Evolutionary conservation across 164 flowering plant genomes (phyloP).

Genomic region (Cinnamomum chago): DNA sequence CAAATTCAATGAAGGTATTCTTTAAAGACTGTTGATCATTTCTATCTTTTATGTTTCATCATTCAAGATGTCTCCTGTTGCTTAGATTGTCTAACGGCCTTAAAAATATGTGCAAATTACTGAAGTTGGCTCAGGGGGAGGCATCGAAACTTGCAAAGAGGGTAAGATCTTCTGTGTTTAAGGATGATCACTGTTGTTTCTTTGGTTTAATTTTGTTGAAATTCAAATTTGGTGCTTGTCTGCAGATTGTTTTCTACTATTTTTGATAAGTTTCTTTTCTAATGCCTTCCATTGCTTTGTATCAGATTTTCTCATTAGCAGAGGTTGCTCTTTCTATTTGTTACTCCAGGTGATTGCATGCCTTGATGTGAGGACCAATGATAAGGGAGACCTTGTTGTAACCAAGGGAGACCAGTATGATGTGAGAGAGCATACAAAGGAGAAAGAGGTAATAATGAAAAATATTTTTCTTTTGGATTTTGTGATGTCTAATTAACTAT

Average conservation of each 20-base stretch:
- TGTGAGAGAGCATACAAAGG: constrained; percentile 86
- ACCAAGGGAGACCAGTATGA: constrained; percentile 98
- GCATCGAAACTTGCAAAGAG: constrained; percentile 89
- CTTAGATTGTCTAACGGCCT: constrained; percentile 24
- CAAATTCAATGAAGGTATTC: constrained; percentile 54
- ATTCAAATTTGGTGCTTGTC: background rate
- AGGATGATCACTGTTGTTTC: background rate
- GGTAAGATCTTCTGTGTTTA: constrained; percentile 36
- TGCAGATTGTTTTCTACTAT: background rate
- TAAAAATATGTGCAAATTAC: constrained; percentile 40
- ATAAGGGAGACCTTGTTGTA: constrained; percentile 93
- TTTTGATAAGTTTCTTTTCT: background rate
- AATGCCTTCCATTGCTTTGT: background rate
- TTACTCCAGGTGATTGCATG: constrained; percentile 82
- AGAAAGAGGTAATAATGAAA: constrained; percentile 70
- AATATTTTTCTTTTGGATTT: background rate
- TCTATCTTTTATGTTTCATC: constrained; percentile 6
- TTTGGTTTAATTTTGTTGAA: background rate
- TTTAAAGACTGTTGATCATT: constrained; percentile 8
- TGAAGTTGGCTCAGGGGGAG: constrained; percentile 58
- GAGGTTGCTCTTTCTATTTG: background rate
- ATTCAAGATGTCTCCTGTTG: constrained; percentile 5
- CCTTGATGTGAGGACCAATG: constrained; percentile 97
- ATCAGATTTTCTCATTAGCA: background rate
- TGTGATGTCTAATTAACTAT: too few relatives aligned